phyloP scores from a whole-genome alignment of 1,284 basidiomycete genomes.

The Tilletia walkeri region DNA sequence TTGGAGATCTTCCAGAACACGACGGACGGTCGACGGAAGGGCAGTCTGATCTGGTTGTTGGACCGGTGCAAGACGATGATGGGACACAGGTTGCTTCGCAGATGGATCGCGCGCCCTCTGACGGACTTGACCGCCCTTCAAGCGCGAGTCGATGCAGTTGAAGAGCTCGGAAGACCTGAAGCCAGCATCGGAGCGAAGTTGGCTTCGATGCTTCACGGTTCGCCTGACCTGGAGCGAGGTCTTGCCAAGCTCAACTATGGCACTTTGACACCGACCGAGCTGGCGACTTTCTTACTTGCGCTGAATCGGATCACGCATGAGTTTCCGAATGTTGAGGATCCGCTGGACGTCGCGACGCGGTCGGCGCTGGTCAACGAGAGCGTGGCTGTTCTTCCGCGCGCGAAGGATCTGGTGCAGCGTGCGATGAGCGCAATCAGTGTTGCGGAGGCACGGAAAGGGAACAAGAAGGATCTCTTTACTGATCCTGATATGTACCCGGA shows the following conservation, averaged over 20 bases:
- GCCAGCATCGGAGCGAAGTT: conserved; percentile 55
- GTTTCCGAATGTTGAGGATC: conserved; percentile 62
- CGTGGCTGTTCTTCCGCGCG: conserved; percentile 67
- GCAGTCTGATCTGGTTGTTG: conserved; percentile 80
- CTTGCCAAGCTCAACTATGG: conserved; percentile 85
- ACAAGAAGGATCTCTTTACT: conserved; percentile 72
- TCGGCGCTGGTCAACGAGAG: conserved; percentile 70
- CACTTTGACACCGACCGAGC: conserved; percentile 76
- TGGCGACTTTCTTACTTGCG: conserved; percentile 72
- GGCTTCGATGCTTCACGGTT: conserved; percentile 60
- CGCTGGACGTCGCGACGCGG: conserved; percentile 60
- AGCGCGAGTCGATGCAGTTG: conserved; percentile 76
- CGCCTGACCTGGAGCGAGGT: conserved; percentile 86
- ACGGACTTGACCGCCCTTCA: conserved; percentile 68
- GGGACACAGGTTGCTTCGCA: conserved; percentile 76
- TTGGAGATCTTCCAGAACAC: conserved; percentile 57
- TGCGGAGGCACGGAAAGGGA: conserved; percentile 68
- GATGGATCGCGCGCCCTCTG: conserved; percentile 84
- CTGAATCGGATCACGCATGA: conserved; percentile 72
- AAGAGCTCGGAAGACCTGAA: conserved; percentile 70
- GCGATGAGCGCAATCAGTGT: conserved; percentile 68
- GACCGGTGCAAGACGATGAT: conserved; percentile 81
- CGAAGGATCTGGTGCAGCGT: conserved; percentile 64
- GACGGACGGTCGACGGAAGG: conserved; percentile 69
- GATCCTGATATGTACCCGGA: conserved; percentile 70